Evolutionary conservation across 2,329 filamentous ascomycete genomes (phyloP).

Genomic region (Ophiostoma ulmi): DNA sequence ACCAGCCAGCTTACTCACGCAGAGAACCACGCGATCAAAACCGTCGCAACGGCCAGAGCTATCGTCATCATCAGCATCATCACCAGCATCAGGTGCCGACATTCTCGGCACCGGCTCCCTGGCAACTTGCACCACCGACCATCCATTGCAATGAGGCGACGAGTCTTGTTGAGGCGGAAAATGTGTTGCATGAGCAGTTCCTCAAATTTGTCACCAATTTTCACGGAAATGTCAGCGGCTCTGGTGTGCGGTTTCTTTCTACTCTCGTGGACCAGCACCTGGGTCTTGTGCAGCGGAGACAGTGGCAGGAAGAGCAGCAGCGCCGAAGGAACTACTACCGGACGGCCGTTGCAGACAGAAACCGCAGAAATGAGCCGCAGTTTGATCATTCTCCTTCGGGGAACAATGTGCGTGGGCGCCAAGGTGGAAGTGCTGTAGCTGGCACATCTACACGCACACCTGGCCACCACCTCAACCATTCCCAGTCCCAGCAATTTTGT

Average conservation of each 20-base stretch:
- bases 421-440: neutral
- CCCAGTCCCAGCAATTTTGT: neutral
- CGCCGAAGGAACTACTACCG: neutral
- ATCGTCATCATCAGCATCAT: neutral
- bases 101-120: neutral
- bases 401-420: no score
- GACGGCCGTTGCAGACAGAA: neutral
- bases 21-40: neutral
- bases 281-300: neutral
- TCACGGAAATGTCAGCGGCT: slow-evolving; percentile 15
- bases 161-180: neutral
- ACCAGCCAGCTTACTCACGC: neutral
- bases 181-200: slow-evolving; percentile 14
- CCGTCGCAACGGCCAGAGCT: neutral
- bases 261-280: slow-evolving; percentile 3
- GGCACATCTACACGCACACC: neutral
- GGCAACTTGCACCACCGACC: neutral
- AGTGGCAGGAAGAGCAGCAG: slow-evolving; percentile 7
- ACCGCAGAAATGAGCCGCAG: neutral
- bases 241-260: neutral
- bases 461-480: neutral
- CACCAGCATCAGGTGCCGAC: neutral
- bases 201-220: slow-evolving; percentile 10
- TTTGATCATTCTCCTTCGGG: neutral
- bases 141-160: neutral